Evolutionary conservation across 2,329 filamentous ascomycete genomes (phyloP).

Genomic region (Sporothrix humicola): DNA sequence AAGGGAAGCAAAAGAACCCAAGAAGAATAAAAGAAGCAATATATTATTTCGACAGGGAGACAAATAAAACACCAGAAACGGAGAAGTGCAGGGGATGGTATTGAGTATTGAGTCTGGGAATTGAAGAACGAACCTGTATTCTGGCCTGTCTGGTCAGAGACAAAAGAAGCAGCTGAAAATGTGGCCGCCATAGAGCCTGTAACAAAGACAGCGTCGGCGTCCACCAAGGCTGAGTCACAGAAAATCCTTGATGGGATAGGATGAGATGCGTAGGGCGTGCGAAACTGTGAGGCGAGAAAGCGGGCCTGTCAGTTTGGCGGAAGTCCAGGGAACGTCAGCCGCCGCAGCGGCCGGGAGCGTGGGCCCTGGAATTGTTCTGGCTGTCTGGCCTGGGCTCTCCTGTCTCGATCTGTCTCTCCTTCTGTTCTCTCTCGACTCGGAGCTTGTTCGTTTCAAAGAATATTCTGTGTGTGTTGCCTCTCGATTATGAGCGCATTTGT

Average conservation of each 20-base stretch:
- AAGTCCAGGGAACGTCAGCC: conserved; percentile 29
- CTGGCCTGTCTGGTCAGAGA: conserved; percentile 33
- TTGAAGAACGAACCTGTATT: conserved; percentile 32
- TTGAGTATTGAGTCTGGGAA: too few species aligned
- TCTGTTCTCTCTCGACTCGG: background rate
- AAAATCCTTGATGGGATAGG: conserved; percentile 1
- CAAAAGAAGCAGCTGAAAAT: conserved; percentile 30
- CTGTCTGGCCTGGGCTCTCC: background rate
- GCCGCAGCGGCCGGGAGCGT: conserved; percentile 33
- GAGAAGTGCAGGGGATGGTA: conserved; percentile 6
- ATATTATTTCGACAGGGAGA: conserved; percentile 9
- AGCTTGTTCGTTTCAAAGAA: background rate
- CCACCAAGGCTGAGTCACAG: conserved; percentile 35
- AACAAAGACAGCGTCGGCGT: conserved; percentile 16
- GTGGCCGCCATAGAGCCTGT: conserved; percentile 33
- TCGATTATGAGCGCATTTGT: conserved; percentile 21
- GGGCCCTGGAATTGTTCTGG: conserved; percentile 18
- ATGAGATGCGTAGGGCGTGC: background rate
- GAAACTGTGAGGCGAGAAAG: background rate
- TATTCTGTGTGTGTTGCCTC: background rate
- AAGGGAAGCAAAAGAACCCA: background rate
- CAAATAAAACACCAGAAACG: background rate
- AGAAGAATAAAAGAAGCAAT: background rate
- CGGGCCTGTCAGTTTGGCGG: conserved; percentile 23
- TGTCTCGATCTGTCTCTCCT: background rate